A percentile compares a stretch with the other conserved stretches of the same genome.
phyloP scores from a whole-genome alignment of 768 basidiomycete species.

The Podaxis mareebaensis region DNA sequence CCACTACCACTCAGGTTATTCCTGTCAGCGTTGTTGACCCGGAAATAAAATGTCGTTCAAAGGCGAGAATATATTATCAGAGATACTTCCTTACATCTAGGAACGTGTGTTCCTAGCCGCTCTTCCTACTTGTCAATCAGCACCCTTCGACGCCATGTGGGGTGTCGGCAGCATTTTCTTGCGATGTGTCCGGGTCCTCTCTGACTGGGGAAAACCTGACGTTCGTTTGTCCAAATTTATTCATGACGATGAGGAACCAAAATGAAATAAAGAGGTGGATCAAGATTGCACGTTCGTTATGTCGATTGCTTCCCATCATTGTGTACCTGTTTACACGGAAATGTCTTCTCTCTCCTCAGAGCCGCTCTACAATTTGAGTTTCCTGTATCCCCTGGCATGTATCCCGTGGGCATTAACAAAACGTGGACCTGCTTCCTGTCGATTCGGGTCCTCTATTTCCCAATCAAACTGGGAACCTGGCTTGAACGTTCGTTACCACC shows the following conservation, averaged over 20 bases:
- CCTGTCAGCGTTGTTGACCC: not conserved
- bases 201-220: not conserved
- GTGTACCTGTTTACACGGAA: not conserved
- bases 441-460: not conserved
- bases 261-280: not conserved
- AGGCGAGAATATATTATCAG: not conserved
- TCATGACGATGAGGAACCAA: too few relatives aligned
- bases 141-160: not conserved
- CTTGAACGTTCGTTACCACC: constrained; percentile 8
- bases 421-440: not conserved
- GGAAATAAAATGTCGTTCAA: not conserved
- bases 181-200: not conserved
- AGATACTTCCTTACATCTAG: not conserved
- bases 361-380: not conserved
- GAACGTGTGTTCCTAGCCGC: not conserved
- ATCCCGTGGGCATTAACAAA: not conserved
- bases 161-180: not conserved
- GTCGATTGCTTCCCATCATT: not conserved
- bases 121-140: not conserved
- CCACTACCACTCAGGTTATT: not conserved
- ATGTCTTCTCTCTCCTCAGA: not conserved
- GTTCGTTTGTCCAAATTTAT: not conserved
- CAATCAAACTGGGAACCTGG: not conserved
- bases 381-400: not conserved
- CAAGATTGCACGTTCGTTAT: not conserved